Conservation (phyloP, 2,329 filamentous ascomycete genomes). For the Aspergillus fumigatus region DNA sequence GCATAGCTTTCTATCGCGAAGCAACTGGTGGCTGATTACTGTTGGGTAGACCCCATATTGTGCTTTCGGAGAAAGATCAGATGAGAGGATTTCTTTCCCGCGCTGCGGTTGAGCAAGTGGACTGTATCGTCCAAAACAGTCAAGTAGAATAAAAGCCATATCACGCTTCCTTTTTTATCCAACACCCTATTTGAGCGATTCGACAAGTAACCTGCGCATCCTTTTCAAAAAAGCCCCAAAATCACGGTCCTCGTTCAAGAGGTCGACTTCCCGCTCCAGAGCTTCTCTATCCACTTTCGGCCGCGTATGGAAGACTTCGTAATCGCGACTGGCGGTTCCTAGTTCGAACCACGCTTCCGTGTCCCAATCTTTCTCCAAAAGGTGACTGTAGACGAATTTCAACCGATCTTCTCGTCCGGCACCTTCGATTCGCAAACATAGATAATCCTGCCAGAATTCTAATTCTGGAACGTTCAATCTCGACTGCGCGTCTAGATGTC, state of each 20-base stretch:
- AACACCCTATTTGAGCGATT: conserved; percentile 47
- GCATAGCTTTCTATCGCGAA: conserved; percentile 78
- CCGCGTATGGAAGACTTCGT: conserved; percentile 73
- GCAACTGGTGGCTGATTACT: conserved; percentile 60
- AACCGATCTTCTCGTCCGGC: conserved; percentile 77
- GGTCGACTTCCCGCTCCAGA: conserved; percentile 52
- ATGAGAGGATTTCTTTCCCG: not conserved
- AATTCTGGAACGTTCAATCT: conserved; percentile 89
- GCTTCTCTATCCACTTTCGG: conserved; percentile 58
- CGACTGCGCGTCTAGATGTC: conserved; percentile 74
- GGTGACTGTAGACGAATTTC: conserved; percentile 83
- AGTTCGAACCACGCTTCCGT: conserved; percentile 92
- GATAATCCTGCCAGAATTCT: conserved; percentile 89
- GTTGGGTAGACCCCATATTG: not conserved
- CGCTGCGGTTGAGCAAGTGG: not conserved
- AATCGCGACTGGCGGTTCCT: conserved; percentile 73
- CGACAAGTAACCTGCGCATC: conserved; percentile 58
- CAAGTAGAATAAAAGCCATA: not conserved
- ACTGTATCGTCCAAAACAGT: not conserved
- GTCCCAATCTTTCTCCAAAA: conserved; percentile 83
- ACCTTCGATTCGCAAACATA: conserved; percentile 86
- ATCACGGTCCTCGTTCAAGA: conserved; percentile 57
- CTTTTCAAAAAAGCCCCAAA: conserved; percentile 58
- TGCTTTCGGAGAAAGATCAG: not conserved
- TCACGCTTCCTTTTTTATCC: not conserved